Evolutionary conservation across 2,329 filamentous ascomycete species (phyloP).

Genomic region (Dactylonectria estremocensis): DNA sequence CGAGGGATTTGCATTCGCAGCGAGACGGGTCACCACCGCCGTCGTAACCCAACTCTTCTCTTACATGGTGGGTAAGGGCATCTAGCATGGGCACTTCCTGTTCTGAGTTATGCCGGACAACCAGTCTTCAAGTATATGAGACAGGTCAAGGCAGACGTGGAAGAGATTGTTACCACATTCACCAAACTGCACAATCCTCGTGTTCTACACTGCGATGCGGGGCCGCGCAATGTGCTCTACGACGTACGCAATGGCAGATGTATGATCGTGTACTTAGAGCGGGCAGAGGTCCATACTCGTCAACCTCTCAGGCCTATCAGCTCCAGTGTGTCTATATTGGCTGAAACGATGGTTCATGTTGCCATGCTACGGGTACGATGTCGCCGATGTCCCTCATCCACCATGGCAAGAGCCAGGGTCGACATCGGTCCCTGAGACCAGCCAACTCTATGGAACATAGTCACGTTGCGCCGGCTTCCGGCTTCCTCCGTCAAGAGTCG

Average conservation of each 20-base stretch:
- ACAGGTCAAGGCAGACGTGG: too few relatives aligned
- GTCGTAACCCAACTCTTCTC: slow-evolving; percentile 59
- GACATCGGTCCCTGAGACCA: too few relatives aligned
- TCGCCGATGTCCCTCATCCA: too few relatives aligned
- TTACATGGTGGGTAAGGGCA: slow-evolving; percentile 55
- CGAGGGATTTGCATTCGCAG: slow-evolving; percentile 48
- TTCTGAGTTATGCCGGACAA: too few relatives aligned
- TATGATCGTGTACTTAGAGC: slow-evolving; percentile 45
- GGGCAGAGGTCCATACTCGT: slow-evolving; percentile 3
- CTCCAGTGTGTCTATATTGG: not conserved
- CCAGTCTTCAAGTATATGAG: too few relatives aligned
- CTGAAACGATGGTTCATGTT: too few relatives aligned
- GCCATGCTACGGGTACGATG: too few relatives aligned
- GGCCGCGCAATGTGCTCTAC: slow-evolving; percentile 52
- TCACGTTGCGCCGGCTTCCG: too few relatives aligned
- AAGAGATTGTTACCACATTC: too few relatives aligned
- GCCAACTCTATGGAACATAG: too few relatives aligned
- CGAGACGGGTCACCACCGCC: slow-evolving; percentile 53
- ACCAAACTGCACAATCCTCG: slow-evolving; percentile 35
- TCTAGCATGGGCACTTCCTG: slow-evolving; percentile 52
- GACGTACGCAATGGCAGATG: slow-evolving; percentile 36
- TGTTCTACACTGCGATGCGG: slow-evolving; percentile 50
- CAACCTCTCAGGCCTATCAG: slow-evolving; percentile 11
- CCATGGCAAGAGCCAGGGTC: too few relatives aligned
- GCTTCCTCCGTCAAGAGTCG: too few relatives aligned